Evolutionary conservation across 164 flowering plant genomes (phyloP), one percentile per base, ranked within the genome.

Genomic region (Aristolochia contorta): DNA sequence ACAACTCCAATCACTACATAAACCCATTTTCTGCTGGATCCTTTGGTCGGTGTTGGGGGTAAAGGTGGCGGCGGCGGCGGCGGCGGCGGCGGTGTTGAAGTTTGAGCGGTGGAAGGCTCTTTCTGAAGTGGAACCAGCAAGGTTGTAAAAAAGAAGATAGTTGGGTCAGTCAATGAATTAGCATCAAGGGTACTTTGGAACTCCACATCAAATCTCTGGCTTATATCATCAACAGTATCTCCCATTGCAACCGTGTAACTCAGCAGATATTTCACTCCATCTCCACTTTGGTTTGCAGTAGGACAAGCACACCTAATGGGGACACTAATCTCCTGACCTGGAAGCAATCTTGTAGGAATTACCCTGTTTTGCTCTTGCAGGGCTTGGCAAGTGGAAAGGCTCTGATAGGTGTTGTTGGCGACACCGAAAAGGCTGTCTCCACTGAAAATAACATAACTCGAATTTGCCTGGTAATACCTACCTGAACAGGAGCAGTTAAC

Each of bases 251-350:
- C 46, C 20, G 63, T 45, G 59, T 88, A 88, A 24, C 80, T 82
- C 55, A 82, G 54, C 62, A 88, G 62, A 63, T 66, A 80, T 23
- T 66, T 77, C 0, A 71, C 69, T 16, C 86, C 88, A 22, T 60
- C 55, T n/a, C 18, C 62, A 18, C 43, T 66, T 70, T 88, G 89
- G 15, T 71, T 70, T 32, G 59, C 63, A 0, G 89, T 78, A 9
- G 89, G 91, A 65, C 91, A 85, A 61, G 91, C 91, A 58, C 95
- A 85, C 53, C 83, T 61, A 20, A 85, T 83, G 3, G 87, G 89
- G 0, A 84, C 81, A 24, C 21, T 68, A 37, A 91, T 57, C 50
- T 41, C 68, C 12, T 45, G 13, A n/a, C 88, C 91, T 16, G 58
- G 7, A 16, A 0, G 16, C 56, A 91, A 30, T 5, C 55, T 18